Evolutionary conservation across 495 filamentous ascomycete species (phyloP).

Genomic region (Tuber magnatum): DNA sequence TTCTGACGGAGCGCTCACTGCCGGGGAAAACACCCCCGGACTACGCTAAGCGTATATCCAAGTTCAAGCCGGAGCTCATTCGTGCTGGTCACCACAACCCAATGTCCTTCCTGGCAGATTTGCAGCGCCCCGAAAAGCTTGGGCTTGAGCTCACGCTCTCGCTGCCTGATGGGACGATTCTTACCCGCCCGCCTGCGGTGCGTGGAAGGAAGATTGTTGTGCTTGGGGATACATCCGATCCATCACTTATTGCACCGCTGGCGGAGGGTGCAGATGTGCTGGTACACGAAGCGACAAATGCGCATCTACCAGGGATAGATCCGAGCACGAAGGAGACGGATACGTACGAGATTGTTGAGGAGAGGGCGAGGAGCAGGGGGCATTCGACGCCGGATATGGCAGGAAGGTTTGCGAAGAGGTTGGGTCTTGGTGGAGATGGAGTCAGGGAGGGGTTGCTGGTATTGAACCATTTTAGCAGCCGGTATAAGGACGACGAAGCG

Average conservation of each 20-base stretch:
- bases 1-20: constrained; percentile 21
- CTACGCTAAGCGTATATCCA: constrained; percentile 16
- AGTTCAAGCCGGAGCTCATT: constrained; percentile 15
- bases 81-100: constrained; percentile 23
- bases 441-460: constrained; percentile 17
- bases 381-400: constrained; percentile 39
- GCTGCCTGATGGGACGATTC: constrained; percentile 28
- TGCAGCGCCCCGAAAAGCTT: constrained; percentile 22
- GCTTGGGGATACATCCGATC: constrained; percentile 33
- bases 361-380: constrained; percentile 19
- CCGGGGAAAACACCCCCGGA: constrained; percentile 27
- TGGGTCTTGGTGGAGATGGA: constrained; percentile 14
- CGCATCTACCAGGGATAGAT: constrained; percentile 27
- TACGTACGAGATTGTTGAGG: constrained; percentile 23
- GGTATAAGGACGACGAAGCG: constrained; percentile 35
- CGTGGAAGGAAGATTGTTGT: constrained; percentile 30
- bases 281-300: constrained; percentile 36
- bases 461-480: constrained; percentile 34
- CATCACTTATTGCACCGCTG: constrained; percentile 23
- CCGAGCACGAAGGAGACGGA: constrained; percentile 24
- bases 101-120: constrained; percentile 20
- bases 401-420: constrained; percentile 28
- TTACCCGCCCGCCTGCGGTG: constrained; percentile 12
- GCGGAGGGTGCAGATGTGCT: constrained; percentile 26
- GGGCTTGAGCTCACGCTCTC: constrained; percentile 15